These are phyloP conservation scores for Termitomyces titanicus DNA, from an alignment of 768 basidiomycete species.

Conservation along the genomic window DNA sequence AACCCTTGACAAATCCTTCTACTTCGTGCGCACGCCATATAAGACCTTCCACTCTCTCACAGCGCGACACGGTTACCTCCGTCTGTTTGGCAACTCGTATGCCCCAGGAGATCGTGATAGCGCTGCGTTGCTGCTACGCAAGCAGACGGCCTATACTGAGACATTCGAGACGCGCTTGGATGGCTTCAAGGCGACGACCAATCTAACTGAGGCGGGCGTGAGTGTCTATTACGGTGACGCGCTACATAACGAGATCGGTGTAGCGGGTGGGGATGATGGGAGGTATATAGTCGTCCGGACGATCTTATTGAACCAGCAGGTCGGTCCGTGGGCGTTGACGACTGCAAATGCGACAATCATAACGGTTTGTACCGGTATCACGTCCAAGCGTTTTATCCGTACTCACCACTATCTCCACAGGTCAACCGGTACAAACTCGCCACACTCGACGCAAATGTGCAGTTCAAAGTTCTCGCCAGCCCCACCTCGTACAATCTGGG, in stretches of 20 bases:
- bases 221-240: slow-evolving; percentile 33
- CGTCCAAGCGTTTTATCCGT: too few species aligned
- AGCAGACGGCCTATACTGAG: slow-evolving; percentile 35
- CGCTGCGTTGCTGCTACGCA: slow-evolving; percentile 32
- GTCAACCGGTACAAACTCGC: slow-evolving; percentile 19
- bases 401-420: neutral
- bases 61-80: slow-evolving; percentile 25
- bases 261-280: slow-evolving; percentile 20
- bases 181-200: slow-evolving; percentile 24
- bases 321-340: slow-evolving; percentile 32
- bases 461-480: slow-evolving; percentile 26
- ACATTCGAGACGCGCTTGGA: slow-evolving; percentile 32
- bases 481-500: slow-evolving; percentile 27
- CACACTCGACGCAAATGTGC: slow-evolving; percentile 22
- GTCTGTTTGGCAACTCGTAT: slow-evolving; percentile 31
- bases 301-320: slow-evolving; percentile 27
- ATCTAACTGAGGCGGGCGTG: slow-evolving; percentile 34
- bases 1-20: slow-evolving; percentile 29
- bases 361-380: slow-evolving; percentile 17
- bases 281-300: slow-evolving; percentile 27
- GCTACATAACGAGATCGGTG: slow-evolving; percentile 34
- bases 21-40: slow-evolving; percentile 36
- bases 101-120: slow-evolving; percentile 35
- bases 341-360: slow-evolving; percentile 25
- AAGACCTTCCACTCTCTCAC: slow-evolving; percentile 31